phyloP scores from a whole-genome alignment of 2,329 filamentous ascomycete genomes.

The Neoascochyta sp. region DNA sequence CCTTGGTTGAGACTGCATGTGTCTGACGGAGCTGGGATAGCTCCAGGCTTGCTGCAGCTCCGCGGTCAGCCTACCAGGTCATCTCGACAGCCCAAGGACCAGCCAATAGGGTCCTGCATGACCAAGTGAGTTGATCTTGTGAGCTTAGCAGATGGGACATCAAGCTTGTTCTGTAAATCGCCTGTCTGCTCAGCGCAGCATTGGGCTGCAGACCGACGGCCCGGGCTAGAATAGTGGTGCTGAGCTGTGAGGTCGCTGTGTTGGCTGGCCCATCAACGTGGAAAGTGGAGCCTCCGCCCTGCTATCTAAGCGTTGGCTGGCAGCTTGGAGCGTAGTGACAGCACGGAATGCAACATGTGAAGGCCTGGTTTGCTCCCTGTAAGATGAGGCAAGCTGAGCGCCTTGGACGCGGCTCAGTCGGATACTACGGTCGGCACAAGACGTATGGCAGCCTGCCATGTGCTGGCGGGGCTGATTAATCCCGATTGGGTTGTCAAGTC shows the following conservation, averaged over 20 bases:
- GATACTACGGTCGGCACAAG: slow-evolving; percentile 10
- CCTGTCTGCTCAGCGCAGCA: too few species aligned
- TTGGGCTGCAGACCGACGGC: too few species aligned
- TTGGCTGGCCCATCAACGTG: too few species aligned
- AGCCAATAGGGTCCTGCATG: slow-evolving; percentile 17
- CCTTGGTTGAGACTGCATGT: slow-evolving; percentile 17
- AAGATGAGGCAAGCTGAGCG: slow-evolving; percentile 6
- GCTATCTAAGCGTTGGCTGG: neutral
- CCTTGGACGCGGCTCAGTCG: slow-evolving; percentile 27
- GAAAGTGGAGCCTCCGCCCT: too few species aligned
- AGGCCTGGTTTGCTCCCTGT: slow-evolving; percentile 26
- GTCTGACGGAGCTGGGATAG: slow-evolving; percentile 24
- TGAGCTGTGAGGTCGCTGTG: slow-evolving; percentile 18
- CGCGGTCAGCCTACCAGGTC: slow-evolving; percentile 29
- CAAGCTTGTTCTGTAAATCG: slow-evolving; percentile 1
- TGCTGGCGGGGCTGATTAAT: too few species aligned
- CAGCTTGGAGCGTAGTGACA: neutral
- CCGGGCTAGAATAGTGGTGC: slow-evolving; percentile 22
- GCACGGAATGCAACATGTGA: slow-evolving; percentile 2
- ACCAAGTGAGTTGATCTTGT: too few species aligned
- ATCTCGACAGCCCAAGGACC: slow-evolving; percentile 23
- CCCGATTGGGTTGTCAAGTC: too few species aligned
- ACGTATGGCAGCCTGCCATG: slow-evolving; percentile 4
- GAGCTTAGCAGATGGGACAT: slow-evolving; percentile 11
- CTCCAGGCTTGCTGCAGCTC: slow-evolving; percentile 25